These are phyloP conservation scores for Akanthomyces dipterigenus DNA, from an alignment of 2,329 filamentous ascomycete genomes.

Conservation along the genomic window DNA sequence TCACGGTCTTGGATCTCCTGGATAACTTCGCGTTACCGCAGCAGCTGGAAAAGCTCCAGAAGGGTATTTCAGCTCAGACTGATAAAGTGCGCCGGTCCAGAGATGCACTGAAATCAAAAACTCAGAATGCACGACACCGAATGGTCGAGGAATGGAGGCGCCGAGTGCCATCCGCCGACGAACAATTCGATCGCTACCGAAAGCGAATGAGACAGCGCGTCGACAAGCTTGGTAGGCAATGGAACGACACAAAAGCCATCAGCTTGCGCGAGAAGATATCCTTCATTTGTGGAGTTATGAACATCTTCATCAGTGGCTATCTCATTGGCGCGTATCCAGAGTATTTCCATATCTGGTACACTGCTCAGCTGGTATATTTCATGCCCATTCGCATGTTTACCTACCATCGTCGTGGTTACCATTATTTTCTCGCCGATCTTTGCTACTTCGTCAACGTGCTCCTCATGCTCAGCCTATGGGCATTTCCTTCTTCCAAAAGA, in stretches of 20 bases:
- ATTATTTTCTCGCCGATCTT: constrained; percentile 94
- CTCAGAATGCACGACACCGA: constrained; percentile 73
- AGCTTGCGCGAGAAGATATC: constrained; percentile 89
- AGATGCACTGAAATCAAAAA: constrained; percentile 69
- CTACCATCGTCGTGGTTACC: constrained; percentile 85
- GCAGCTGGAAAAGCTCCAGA: constrained; percentile 85
- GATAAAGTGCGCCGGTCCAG: constrained; percentile 79
- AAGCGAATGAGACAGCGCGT: constrained; percentile 81
- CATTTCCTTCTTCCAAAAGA: constrained; percentile 83
- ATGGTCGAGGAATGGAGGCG: constrained; percentile 92
- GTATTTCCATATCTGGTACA: constrained; percentile 91
- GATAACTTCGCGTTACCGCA: constrained; percentile 90
- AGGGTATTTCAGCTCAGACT: constrained; percentile 72
- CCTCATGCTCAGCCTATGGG: constrained; percentile 75
- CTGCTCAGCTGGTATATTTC: constrained; percentile 79
- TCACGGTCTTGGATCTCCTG: constrained; percentile 87
- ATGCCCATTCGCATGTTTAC: constrained; percentile 94
- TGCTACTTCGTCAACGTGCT: constrained; percentile 98
- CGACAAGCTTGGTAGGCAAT: constrained; percentile 76
- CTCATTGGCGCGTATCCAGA: constrained; percentile 80
- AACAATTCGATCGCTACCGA: constrained; percentile 86
- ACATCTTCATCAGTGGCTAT: constrained; percentile 95
- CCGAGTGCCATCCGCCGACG: constrained; percentile 77
- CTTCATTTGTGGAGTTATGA: constrained; percentile 93
- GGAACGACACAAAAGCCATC: constrained; percentile 85